Base-by-base conservation (phyloP, 2,329 filamentous ascomycete genomes). In the Ophiostoma quercus region DNA sequence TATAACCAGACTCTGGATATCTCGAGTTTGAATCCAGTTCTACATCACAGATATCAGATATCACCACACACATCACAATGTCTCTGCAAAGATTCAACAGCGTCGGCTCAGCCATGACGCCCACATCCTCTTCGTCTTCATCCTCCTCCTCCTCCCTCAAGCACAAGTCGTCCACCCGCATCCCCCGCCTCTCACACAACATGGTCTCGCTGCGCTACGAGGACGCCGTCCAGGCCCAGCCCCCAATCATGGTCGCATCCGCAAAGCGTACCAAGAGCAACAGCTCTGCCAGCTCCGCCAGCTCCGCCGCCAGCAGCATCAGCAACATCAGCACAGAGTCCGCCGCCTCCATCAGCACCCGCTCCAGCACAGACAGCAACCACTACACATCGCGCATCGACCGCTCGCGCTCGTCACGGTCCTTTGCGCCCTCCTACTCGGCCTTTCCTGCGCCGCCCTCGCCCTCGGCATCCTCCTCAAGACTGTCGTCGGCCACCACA, bases 181-280 rank as follows among this genome's bases (percentile, higher is more conserved):
- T 77, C 70, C 75, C 78, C 72, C 74, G 85, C 74, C 78, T 80
- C 60, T 79, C 77, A 73, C 22, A 22, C 12, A 51, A 68, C 57
- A 77, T 88, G 74, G 81, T 88, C 71, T 83, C 82, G 66, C 75
- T 89, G 69, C 84, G 85, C 71, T 89, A 89, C 79, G 87, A 89
- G 75, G 83, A 88, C 77, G 86, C 85, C 47, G 79, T 83, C 67
- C 82, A 84, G 74, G 84, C 84, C 66, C 83, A 85, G 76, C 84
- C 84, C 71, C 87, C 87, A 47, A 85, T 87, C 73, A 83, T 83
- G 65, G 77, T 86, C 71, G 76, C 76, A 67, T 76, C 41, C 19
- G 76, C 77, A 68, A 76, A 54, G 41, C 37, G 37, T 57, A 34
- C 41, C 65, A 67, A 25, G 41, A 62, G 43, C 39, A 66, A 34